These are phyloP conservation scores for Pseudogymnoascus sp. DNA, from an alignment of 2,329 filamentous ascomycete genomes.

Conservation along the genomic window DNA sequence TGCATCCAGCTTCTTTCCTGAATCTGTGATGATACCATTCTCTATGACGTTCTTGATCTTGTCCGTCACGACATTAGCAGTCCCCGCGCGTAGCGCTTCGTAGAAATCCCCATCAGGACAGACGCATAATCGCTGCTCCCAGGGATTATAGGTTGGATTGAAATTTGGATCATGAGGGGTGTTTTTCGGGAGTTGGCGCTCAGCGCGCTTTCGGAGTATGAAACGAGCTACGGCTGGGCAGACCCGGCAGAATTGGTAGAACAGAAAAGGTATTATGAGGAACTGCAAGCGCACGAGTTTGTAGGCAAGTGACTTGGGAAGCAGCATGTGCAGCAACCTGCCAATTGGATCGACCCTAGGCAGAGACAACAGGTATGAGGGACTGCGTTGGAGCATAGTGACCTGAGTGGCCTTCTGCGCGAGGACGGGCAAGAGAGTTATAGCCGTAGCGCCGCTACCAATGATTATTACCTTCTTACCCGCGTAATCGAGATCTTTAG, in stretches of 20 bases:
- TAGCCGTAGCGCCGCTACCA: conserved; percentile 65
- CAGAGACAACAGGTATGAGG: conserved; percentile 53
- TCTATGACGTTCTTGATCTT: conserved; percentile 42
- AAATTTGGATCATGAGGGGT: conserved; percentile 54
- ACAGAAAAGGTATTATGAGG: conserved; percentile 38
- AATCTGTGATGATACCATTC: conserved; percentile 33
- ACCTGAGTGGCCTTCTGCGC: conserved; percentile 55
- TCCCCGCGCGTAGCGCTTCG: conserved; percentile 36
- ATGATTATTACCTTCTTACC: conserved; percentile 57
- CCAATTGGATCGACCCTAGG: conserved; percentile 25
- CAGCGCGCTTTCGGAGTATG: conserved; percentile 38
- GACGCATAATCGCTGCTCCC: conserved; percentile 69
- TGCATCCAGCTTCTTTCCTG: conserved; percentile 36
- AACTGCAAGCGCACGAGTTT: conserved; percentile 42
- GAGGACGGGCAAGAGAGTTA: conserved; percentile 66
- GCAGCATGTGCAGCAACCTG: conserved; percentile 15
- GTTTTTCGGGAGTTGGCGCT: conserved; percentile 42
- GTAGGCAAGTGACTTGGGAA: conserved; percentile 41
- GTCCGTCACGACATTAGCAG: conserved; percentile 42
- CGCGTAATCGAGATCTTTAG: conserved; percentile 52
- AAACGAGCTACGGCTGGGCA: conserved; percentile 43
- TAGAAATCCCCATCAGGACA: conserved; percentile 50
- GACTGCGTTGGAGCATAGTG: conserved; percentile 75
- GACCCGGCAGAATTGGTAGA: conserved; percentile 41
- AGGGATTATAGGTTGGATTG: conserved; percentile 54